These are phyloP conservation scores for Oxytropis ochrocephala DNA, from an alignment of 306 rosid genomes.

Conservation along the genomic window DNA sequence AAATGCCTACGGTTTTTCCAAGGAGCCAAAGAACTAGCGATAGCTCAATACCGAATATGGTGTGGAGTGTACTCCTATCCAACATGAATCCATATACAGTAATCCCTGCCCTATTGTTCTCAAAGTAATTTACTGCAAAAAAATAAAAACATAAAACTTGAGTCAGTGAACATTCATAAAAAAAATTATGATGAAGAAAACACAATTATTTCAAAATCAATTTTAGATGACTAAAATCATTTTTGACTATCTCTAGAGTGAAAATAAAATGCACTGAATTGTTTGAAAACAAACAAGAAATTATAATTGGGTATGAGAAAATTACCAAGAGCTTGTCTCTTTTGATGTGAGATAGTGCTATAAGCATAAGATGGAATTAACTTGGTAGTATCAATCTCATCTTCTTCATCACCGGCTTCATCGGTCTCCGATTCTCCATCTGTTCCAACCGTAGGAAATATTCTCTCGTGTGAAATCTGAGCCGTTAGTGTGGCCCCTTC, in stretches of 20 bases:
- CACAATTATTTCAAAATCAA: too few relatives aligned
- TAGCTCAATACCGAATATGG: slow-evolving; percentile 68
- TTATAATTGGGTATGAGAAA: background rate
- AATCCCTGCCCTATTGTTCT: slow-evolving; percentile 82
- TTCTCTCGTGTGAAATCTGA: slow-evolving; percentile 13
- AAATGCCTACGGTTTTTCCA: slow-evolving; percentile 70
- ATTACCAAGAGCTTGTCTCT: slow-evolving; percentile 91
- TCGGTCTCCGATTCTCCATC: slow-evolving; percentile 42
- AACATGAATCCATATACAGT: slow-evolving; percentile 71
- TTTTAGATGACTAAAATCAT: too few relatives aligned
- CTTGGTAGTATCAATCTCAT: slow-evolving; percentile 56
- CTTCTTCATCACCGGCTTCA: slow-evolving; percentile 61
- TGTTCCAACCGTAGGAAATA: slow-evolving; percentile 20
- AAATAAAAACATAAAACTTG: background rate
- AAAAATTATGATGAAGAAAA: too few relatives aligned
- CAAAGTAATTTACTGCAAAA: slow-evolving; percentile 71
- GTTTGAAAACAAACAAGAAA: background rate
- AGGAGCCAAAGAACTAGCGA: slow-evolving; percentile 85
- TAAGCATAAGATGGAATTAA: slow-evolving; percentile 68
- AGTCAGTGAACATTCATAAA: background rate
- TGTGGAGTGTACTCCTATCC: slow-evolving; percentile 75
- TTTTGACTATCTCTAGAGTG: background rate
- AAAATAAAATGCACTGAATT: background rate
- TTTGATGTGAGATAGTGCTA: slow-evolving; percentile 78
- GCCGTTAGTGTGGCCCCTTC: slow-evolving; percentile 35